Conservation (phyloP, 306 rosid species). For the Argentina anserina region DNA sequence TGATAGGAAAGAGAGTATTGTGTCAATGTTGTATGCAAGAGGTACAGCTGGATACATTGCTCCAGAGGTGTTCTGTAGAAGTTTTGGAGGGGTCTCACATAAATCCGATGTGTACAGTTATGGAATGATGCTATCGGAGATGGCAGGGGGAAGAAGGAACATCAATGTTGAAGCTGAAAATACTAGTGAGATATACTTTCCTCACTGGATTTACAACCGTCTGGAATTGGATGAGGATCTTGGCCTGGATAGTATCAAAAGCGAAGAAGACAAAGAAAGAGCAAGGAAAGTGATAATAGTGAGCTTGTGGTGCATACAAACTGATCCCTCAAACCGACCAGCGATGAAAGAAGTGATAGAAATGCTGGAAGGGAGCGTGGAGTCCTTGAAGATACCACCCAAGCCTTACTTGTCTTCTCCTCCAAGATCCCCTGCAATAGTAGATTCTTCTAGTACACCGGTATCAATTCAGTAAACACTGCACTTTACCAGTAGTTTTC, state of each 20-base stretch:
- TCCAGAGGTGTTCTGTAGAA: slow-evolving; percentile 11
- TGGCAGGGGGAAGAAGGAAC: not conserved
- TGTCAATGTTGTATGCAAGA: not conserved
- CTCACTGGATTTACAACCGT: not conserved
- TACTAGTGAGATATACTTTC: not conserved
- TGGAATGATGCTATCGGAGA: not conserved
- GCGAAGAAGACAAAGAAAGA: not conserved
- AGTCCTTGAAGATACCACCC: slow-evolving; percentile 18
- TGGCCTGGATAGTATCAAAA: slow-evolving; percentile 6
- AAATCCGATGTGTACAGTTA: not conserved
- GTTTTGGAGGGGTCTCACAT: not conserved
- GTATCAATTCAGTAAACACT: not conserved
- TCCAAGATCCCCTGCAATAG: not conserved
- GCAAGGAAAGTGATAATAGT: slow-evolving; percentile 17
- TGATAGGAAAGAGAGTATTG: not conserved
- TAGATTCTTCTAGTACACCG: not conserved
- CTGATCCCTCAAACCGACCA: slow-evolving; percentile 13
- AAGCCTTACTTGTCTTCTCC: slow-evolving; percentile 34
- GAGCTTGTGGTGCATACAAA: slow-evolving; percentile 29
- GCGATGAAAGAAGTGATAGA: slow-evolving; percentile 28
- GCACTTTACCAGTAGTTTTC: not conserved
- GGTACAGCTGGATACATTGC: not conserved
- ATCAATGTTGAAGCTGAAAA: not conserved
- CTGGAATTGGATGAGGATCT: not conserved
- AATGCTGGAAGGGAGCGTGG: slow-evolving; percentile 32